These are phyloP conservation scores for Talaromyces ruber DNA, from an alignment of 495 filamentous ascomycete species.

Conservation along the genomic window DNA sequence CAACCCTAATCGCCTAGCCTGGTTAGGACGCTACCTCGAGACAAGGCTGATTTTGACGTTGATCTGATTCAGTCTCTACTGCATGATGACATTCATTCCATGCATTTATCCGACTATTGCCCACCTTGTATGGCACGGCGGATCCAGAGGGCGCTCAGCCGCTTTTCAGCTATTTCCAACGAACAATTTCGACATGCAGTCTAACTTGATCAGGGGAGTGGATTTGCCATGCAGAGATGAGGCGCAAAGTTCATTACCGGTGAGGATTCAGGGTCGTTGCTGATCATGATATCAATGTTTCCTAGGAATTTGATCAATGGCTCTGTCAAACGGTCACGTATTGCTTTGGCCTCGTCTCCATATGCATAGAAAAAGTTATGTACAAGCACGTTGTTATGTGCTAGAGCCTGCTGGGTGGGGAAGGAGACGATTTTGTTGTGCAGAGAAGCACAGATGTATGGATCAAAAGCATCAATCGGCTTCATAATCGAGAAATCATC, in stretches of 20 bases:
- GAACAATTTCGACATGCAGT: not conserved
- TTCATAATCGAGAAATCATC: too few relatives aligned
- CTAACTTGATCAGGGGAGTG: not conserved
- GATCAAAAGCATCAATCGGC: too few relatives aligned
- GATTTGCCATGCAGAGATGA: too few relatives aligned
- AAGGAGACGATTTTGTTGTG: not conserved
- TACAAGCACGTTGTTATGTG: not conserved
- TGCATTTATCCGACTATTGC: not conserved
- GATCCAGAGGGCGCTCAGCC: not conserved
- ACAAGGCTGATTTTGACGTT: not conserved
- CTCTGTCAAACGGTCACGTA: not conserved
- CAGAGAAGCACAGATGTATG: not conserved
- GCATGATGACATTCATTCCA: not conserved
- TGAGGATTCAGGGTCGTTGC: too few relatives aligned
- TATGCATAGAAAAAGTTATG: not conserved
- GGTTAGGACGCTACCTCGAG: not conserved
- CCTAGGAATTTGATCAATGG: not conserved
- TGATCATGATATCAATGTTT: not conserved
- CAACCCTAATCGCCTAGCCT: not conserved
- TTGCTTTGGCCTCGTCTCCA: not conserved
- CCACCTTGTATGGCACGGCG: not conserved
- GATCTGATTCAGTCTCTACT: not conserved
- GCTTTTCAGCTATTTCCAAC: not conserved
- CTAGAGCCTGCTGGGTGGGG: not conserved
- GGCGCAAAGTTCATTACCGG: too few relatives aligned